These are phyloP conservation scores for Mycena metata DNA, from an alignment of 768 basidiomycete genomes.

Conservation along the genomic window DNA sequence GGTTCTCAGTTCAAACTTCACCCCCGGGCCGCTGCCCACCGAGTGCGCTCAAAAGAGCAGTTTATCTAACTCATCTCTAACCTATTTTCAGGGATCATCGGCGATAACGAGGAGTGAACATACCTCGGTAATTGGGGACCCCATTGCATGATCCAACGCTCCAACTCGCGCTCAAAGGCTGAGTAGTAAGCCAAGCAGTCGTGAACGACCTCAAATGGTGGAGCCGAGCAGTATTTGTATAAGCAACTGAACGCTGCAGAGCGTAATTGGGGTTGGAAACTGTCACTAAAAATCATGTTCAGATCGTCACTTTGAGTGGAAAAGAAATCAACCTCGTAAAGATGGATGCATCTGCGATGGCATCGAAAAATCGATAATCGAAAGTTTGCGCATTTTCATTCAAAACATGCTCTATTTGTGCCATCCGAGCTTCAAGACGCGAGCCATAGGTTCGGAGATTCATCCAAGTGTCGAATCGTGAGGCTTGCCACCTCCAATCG, in stretches of 20 bases:
- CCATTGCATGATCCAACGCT: background rate
- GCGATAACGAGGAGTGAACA: background rate
- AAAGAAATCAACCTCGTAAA: conserved; percentile 1
- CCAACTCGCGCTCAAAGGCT: background rate
- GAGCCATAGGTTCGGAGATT: background rate
- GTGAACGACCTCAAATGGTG: background rate
- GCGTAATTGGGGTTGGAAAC: background rate
- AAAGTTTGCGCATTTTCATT: too few relatives aligned
- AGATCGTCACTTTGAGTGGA: too few relatives aligned
- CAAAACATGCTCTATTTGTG: conserved; percentile 3
- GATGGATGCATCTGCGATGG: conserved; percentile 17
- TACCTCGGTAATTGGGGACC: background rate
- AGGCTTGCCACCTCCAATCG: background rate
- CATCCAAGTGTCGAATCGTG: background rate
- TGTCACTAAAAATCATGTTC: background rate
- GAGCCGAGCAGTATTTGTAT: background rate
- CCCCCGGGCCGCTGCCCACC: too few relatives aligned
- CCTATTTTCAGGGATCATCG: too few relatives aligned
- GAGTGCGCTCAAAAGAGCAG: conserved; percentile 3
- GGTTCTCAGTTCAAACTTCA: too few relatives aligned
- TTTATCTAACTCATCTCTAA: background rate
- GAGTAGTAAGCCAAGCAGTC: background rate
- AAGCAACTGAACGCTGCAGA: background rate
- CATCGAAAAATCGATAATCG: background rate
- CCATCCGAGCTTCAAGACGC: background rate